Evolutionary conservation across 441 rosid genomes (phyloP).

Genomic region (Gossypium davidsonii): DNA sequence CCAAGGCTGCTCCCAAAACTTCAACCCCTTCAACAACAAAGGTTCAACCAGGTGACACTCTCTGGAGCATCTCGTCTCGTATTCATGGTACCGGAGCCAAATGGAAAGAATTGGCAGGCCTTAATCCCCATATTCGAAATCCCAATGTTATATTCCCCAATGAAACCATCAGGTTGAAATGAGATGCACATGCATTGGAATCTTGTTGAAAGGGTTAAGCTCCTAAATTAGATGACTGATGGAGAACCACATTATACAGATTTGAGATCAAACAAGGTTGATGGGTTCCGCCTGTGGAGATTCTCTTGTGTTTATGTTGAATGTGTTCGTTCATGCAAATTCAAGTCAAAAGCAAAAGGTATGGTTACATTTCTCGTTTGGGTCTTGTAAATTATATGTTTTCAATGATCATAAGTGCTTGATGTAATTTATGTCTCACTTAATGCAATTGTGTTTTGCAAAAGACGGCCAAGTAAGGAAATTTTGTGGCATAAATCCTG

Average conservation of each 20-base stretch:
- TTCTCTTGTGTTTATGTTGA: neutral
- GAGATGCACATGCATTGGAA: conserved; percentile 8
- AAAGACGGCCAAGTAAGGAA: neutral
- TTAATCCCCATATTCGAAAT: conserved; percentile 36
- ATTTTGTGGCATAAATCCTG: no score
- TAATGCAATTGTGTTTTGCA: neutral
- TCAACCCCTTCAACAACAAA: conserved; percentile 34
- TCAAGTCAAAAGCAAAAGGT: conserved; percentile 1
- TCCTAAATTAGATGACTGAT: neutral
- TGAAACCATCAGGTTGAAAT: conserved; percentile 29
- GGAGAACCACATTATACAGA: neutral
- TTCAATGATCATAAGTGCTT: neutral
- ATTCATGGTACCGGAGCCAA: conserved; percentile 46
- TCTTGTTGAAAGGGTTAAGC: conserved; percentile 2
- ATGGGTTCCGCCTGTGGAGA: neutral
- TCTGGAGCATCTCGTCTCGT: conserved; percentile 83
- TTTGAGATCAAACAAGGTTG: neutral
- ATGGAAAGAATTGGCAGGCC: conserved; percentile 52
- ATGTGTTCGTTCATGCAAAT: neutral
- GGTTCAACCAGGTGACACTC: conserved; percentile 49
- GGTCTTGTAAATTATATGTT: neutral
- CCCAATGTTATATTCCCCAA: conserved; percentile 37
- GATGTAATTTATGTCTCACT: neutral
- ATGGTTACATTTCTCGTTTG: neutral
- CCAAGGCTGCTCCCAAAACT: conserved; percentile 41